phyloP scores from a whole-genome alignment of 768 basidiomycete genomes.

The Punctularia strigosozonata region DNA sequence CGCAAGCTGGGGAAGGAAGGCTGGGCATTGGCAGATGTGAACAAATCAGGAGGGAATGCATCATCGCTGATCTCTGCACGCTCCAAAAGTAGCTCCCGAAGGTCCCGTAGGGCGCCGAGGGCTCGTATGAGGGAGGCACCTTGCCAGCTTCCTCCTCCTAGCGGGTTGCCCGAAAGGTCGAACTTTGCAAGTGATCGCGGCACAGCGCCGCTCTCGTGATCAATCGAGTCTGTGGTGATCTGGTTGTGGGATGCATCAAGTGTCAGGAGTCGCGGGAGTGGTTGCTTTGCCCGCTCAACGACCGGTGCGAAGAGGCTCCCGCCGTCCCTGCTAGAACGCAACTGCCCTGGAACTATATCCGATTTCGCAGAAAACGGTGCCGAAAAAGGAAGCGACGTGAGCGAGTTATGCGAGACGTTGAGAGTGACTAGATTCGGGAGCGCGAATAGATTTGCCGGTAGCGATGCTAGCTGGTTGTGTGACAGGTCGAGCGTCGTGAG shows the following conservation, averaged over 20 bases:
- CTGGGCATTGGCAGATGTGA: slow-evolving; percentile 14
- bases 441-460: slow-evolving; percentile 55
- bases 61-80: slow-evolving; percentile 50
- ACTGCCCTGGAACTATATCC: slow-evolving; percentile 8
- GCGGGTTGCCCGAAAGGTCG: slow-evolving; percentile 57
- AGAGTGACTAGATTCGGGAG: slow-evolving; percentile 55
- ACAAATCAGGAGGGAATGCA: slow-evolving; percentile 34
- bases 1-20: slow-evolving; percentile 39
- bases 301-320: slow-evolving; percentile 57
- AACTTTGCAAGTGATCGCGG: slow-evolving; percentile 46
- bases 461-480: slow-evolving; percentile 49
- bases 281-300: slow-evolving; percentile 47
- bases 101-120: slow-evolving; percentile 32
- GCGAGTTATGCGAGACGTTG: slow-evolving; percentile 61
- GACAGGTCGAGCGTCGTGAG: slow-evolving; percentile 66
- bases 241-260: slow-evolving; percentile 62
- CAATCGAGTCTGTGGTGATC: slow-evolving; percentile 42
- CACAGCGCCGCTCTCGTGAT: slow-evolving; percentile 27
- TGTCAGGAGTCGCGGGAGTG: slow-evolving; percentile 52
- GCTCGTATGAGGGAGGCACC: slow-evolving; percentile 30
- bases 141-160: slow-evolving; percentile 21
- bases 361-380: slow-evolving; percentile 32
- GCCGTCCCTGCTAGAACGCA: slow-evolving; percentile 23
- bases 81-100: slow-evolving; percentile 48
- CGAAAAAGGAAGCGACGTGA: slow-evolving; percentile 50